Percentiles rank a stretch among this genome's conserved stretches.
These are phyloP conservation scores for Bacidia rubella DNA, from an alignment of 495 filamentous ascomycete species.

Conservation along the genomic window DNA sequence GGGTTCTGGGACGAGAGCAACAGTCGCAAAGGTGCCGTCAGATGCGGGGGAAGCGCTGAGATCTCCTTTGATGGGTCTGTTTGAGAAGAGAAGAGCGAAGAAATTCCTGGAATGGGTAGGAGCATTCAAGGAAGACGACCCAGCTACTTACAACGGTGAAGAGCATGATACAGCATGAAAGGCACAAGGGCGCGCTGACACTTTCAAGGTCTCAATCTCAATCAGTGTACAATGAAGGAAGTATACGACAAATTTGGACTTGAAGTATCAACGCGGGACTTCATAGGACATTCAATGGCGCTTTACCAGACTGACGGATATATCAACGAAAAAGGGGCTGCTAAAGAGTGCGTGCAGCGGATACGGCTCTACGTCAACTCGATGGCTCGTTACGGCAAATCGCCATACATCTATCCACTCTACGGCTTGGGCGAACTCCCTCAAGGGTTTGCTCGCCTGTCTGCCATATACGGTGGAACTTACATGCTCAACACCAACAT, in stretches of 20 bases:
- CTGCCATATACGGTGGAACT: slow-evolving; percentile 94
- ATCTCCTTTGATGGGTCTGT: slow-evolving; percentile 90
- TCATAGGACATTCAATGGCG: slow-evolving; percentile 97
- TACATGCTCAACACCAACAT: slow-evolving; percentile 97
- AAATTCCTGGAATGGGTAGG: slow-evolving; percentile 96
- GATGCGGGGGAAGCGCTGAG: slow-evolving; percentile 82
- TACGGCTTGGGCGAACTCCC: slow-evolving; percentile 96
- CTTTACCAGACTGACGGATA: slow-evolving; percentile 84
- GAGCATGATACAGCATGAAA: not conserved
- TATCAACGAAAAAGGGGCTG: slow-evolving; percentile 54
- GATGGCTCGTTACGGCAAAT: slow-evolving; percentile 96
- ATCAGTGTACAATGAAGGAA: slow-evolving; percentile 76
- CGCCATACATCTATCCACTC: slow-evolving; percentile 97
- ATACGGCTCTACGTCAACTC: slow-evolving; percentile 96
- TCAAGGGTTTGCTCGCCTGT: slow-evolving; percentile 94
- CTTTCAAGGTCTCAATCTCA: slow-evolving; percentile 61
- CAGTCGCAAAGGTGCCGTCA: slow-evolving; percentile 91
- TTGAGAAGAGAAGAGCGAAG: slow-evolving; percentile 95
- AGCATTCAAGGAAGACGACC: slow-evolving; percentile 70
- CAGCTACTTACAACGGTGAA: slow-evolving; percentile 50
- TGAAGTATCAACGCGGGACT: slow-evolving; percentile 83
- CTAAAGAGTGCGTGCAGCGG: slow-evolving; percentile 77
- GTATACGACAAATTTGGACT: slow-evolving; percentile 96
- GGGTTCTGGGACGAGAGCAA: slow-evolving; percentile 61
- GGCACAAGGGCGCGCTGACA: slow-evolving; percentile 7